Evolutionary conservation across 2,329 filamentous ascomycete genomes (phyloP).

Genomic region (Beauveria sp.): DNA sequence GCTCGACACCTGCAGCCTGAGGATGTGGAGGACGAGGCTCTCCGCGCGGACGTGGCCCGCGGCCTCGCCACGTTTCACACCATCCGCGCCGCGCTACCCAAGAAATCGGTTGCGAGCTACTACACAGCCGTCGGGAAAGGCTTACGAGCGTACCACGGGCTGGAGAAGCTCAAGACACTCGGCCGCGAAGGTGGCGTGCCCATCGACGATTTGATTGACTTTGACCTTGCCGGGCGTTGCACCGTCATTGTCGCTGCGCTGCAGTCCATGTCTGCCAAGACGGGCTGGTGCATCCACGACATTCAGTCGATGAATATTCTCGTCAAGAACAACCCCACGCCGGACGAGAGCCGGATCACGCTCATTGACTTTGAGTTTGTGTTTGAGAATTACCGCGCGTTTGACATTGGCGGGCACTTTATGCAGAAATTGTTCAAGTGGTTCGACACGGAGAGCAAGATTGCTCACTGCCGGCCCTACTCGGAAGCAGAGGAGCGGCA

Average conservation of each 20-base stretch:
- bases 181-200: constrained; percentile 10
- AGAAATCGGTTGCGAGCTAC: constrained; percentile 4
- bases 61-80: constrained; percentile 13
- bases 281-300: constrained; percentile 16
- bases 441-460: constrained; percentile 13
- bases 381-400: constrained; percentile 15
- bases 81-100: neutral
- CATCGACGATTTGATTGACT: constrained; percentile 13
- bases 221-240: constrained; percentile 11
- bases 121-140: constrained; percentile 9
- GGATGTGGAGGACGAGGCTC: constrained; percentile 13
- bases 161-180: constrained; percentile 12
- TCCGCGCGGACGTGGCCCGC: constrained; percentile 14
- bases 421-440: constrained; percentile 18
- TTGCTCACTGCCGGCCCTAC: constrained; percentile 13
- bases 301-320: constrained; percentile 17
- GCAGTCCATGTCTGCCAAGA: constrained; percentile 8
- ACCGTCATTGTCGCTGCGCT: constrained; percentile 1
- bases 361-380: constrained; percentile 17
- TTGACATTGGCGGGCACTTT: constrained; percentile 17
- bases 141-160: constrained; percentile 10
- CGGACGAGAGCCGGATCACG: neutral
- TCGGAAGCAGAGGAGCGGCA: constrained; percentile 14
- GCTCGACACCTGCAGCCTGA: constrained; percentile 13
- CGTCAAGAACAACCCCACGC: constrained; percentile 6